Conservation (phyloP, 768 basidiomycete species). For the Rhodotorula diobovata region DNA sequence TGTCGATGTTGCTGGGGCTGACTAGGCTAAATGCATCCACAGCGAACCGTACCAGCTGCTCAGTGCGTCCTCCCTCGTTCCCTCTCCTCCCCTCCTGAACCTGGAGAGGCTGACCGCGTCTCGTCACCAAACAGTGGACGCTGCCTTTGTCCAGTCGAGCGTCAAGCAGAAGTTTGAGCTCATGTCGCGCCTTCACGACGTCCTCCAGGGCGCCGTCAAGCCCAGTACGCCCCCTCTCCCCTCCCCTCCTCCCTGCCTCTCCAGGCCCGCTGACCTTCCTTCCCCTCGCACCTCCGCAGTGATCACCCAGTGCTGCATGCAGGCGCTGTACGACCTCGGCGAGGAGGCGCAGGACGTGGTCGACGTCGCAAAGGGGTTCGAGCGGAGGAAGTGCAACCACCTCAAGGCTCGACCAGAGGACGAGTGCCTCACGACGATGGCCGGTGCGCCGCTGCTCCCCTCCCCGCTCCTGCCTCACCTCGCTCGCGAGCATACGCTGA, state of each 20-base stretch:
- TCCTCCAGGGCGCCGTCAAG: constrained; percentile 83
- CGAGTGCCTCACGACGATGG: constrained; percentile 73
- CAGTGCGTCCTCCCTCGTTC: constrained; percentile 52
- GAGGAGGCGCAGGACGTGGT: constrained; percentile 63
- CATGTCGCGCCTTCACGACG: constrained; percentile 64
- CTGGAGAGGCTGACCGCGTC: not conserved
- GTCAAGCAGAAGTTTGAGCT: constrained; percentile 70
- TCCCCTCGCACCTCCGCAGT: constrained; percentile 50
- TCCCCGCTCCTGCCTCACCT: not conserved
- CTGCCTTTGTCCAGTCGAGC: constrained; percentile 70
- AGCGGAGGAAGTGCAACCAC: constrained; percentile 92
- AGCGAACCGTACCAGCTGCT: constrained; percentile 85
- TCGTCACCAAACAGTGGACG: constrained; percentile 60
- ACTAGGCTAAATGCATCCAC: not conserved
- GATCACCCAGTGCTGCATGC: constrained; percentile 98
- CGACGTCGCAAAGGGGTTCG: constrained; percentile 87
- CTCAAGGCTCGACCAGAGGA: constrained; percentile 64
- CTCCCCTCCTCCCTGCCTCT: constrained; percentile 16
- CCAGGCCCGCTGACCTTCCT: constrained; percentile 50
- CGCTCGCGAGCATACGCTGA: not conserved
- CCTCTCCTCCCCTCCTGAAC: not conserved
- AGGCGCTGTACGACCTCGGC: constrained; percentile 70
- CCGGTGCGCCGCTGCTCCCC: constrained; percentile 57
- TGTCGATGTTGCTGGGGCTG: not conserved
- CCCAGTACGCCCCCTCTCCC: constrained; percentile 63